Evolutionary conservation across 148 eudicot genomes (phyloP).

Genomic region (Camellia sinensis): DNA sequence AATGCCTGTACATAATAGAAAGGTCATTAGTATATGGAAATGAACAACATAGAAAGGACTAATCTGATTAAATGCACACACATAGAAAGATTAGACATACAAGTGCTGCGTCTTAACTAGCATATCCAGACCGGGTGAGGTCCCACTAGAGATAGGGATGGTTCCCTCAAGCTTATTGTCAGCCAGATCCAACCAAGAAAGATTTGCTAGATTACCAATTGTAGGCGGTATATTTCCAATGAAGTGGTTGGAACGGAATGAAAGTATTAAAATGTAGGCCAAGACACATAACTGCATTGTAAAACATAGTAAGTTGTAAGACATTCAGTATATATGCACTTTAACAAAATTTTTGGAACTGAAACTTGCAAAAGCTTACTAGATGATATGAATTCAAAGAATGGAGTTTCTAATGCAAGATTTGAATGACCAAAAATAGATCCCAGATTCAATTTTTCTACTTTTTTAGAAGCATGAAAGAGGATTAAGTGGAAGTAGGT

Average conservation of each 20-base stretch:
- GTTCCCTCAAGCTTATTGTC: conserved; percentile 58
- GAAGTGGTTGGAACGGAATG: conserved; percentile 27
- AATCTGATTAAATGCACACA: not conserved
- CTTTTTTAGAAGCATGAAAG: not conserved
- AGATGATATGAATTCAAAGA: not conserved
- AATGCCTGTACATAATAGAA: conserved; percentile 46
- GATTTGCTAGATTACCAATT: conserved; percentile 53
- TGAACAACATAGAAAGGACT: not conserved
- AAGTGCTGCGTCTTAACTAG: conserved; percentile 61
- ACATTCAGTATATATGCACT: not conserved
- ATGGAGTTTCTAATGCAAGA: not conserved
- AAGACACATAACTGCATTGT: not conserved
- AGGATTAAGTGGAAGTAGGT: not conserved
- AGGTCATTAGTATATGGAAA: not conserved
- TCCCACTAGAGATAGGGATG: conserved; percentile 54
- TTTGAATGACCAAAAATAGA: not conserved
- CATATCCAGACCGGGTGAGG: conserved; percentile 59
- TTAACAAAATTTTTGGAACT: not conserved
- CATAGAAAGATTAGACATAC: conserved; percentile 34
- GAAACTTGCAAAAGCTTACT: not conserved
- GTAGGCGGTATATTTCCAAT: conserved; percentile 50
- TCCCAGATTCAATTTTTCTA: not conserved
- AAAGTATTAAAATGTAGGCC: not conserved
- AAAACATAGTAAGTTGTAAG: not conserved
- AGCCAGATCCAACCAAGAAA: conserved; percentile 71